Base-by-base conservation (phyloP, 2,329 filamentous ascomycete species). In the Venturia pyrina region DNA sequence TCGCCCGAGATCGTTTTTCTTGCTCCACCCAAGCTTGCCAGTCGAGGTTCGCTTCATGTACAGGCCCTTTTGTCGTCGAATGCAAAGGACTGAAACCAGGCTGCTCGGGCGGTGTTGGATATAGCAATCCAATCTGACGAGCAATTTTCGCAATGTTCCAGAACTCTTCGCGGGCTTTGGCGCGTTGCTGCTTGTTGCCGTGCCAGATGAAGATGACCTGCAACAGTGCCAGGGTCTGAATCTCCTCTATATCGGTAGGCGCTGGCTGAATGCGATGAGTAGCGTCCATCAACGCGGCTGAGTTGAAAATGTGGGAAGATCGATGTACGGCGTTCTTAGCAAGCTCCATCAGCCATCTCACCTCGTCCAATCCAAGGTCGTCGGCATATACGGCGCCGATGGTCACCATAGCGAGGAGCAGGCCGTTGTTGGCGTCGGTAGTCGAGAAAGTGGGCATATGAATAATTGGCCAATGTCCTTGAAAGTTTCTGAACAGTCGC, bases 311-410 rank as follows among this genome's bases (percentile, higher is more conserved):
- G 53, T 75, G 76, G 34, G 80, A 82, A 62, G 85, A 84, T 61
- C 81, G 81, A 70, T 87, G 79, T 53, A 90, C 80, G 11, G 84
- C 83, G 28, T 80, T 73, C 69, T 84, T 84, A 43, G 87, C 79
- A 63, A 85, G 80, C 67, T 88, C 84, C 81, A 89, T 89, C 75
- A 90, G 81, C 72, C 86, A 84, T 68, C 88, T 85, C 69, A 89
- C 86, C 69, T 89, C 81, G 67, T 81, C 78, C 57, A 86, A 76
- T 37, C 80, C 78, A 68, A 89, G 77, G 68, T 81, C 81, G 65
- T 88, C 82, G 63, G 89, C 90, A 75, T 91, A 92, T 66, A 89
- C 89, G 50, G 89, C 88, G 46, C 89, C 89, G 70, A 90, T 81
- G 73, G 87, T 90, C 71, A 89, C 86, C 80, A 92, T 89, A 68